Base-by-base conservation (phyloP, 2,329 filamentous ascomycete species). In the Blumeriella jaapii region DNA sequence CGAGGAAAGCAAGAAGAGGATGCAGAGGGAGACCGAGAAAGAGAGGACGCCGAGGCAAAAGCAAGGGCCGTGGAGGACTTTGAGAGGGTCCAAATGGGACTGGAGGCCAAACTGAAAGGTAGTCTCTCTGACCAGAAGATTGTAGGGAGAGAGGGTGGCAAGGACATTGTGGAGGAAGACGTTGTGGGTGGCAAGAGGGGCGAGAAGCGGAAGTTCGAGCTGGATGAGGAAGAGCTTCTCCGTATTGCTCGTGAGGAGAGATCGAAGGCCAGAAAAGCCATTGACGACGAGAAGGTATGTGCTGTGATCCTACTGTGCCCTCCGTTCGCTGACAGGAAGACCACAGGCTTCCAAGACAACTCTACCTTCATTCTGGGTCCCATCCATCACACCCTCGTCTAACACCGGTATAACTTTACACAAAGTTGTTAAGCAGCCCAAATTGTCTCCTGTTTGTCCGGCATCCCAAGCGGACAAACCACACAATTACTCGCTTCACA, bases 281-380 rank as follows among this genome's bases (percentile, higher is more conserved):
- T 91, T 38, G 75, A 83, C 34, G 71, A 74, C 26, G 83, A 93
- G 56, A 82, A 78, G 63, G 76, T 77, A 49, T 27, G 46, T 41
- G 37, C 14, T 31, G 12, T 29, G 9, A 6, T 3, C 12, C 10
- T 8, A 27, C 24, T 17, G 31, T 35, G 34, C 31, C 43, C 30
- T 15, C 15, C 38, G n/a, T 30, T 9, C 0, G 20, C 9, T 29
- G 9, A 37, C 35, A 20, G n/a, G 9, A n/a, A 4, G n/a, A n/a
- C 20, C 9, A 24, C 23, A 50, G 52, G 69, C 74, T 2, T 65
- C 70, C 6, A 82, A 80, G 58, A 70, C 74, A 1, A 69, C 70
- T 11, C 62, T 94, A 0, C 83, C 85, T 0, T 93, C 85, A 0
- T 96, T 96, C 61, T 96, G 89, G 91, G 80, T 89, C 1, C 89